Percentiles rank a stretch among this genome's conserved stretches.
Evolutionary conservation across 2,329 filamentous ascomycete species (phyloP).

Genomic region (Penicillium rolfsii): DNA sequence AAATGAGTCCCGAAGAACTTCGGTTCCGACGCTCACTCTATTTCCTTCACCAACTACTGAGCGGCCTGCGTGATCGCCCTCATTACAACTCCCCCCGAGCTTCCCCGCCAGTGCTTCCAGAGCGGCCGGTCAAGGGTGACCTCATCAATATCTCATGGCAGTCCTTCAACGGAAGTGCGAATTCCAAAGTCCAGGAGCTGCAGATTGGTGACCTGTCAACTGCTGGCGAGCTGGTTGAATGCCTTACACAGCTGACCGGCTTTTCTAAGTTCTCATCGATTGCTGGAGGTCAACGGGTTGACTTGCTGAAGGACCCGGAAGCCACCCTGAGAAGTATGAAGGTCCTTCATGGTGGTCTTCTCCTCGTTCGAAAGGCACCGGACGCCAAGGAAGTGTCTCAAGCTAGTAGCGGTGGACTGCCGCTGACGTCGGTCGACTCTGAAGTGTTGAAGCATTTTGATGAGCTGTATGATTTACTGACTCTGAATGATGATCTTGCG

Average conservation of each 20-base stretch:
- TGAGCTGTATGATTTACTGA: slow-evolving; percentile 79
- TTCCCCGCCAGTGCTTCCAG: slow-evolving; percentile 60
- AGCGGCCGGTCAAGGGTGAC: slow-evolving; percentile 62
- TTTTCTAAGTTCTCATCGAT: slow-evolving; percentile 78
- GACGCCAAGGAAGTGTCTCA: slow-evolving; percentile 46
- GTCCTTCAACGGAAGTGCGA: slow-evolving; percentile 65
- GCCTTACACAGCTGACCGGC: slow-evolving; percentile 68
- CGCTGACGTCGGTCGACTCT: slow-evolving; percentile 68
- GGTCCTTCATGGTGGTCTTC: slow-evolving; percentile 62
- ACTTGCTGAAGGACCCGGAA: slow-evolving; percentile 62
- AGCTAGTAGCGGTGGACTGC: slow-evolving; percentile 45
- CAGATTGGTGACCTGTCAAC: slow-evolving; percentile 73
- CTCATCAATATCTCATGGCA: slow-evolving; percentile 72
- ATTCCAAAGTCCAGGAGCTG: slow-evolving; percentile 64
- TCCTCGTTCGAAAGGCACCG: slow-evolving; percentile 65
- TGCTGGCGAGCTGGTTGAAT: slow-evolving; percentile 68
- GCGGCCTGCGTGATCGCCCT: slow-evolving; percentile 54
- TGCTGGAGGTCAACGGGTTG: slow-evolving; percentile 67
- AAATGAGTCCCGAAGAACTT: slow-evolving; percentile 60
- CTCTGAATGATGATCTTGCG: slow-evolving; percentile 70
- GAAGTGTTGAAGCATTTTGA: slow-evolving; percentile 82
- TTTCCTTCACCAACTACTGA: slow-evolving; percentile 69
- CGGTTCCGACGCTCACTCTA: slow-evolving; percentile 70
- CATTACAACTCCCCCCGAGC: slow-evolving; percentile 66
- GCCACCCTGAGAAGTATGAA: slow-evolving; percentile 70